Conservation (phyloP, 2,329 filamentous ascomycete species). For the Akanthomyces dipterigenus region DNA sequence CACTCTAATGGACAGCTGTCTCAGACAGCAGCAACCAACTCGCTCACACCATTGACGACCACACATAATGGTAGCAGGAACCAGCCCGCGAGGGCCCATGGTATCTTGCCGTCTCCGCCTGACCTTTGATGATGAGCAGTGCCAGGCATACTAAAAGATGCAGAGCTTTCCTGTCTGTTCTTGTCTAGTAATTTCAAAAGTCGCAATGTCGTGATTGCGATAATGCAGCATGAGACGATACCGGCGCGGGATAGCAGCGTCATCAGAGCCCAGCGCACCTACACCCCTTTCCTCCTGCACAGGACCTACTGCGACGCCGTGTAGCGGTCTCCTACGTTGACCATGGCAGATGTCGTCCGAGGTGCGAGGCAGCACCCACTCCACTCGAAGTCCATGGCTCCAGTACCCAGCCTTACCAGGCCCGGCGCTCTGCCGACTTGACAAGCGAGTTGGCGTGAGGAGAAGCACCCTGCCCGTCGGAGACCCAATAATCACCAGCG, state of each 20-base stretch:
- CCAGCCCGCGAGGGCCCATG: background rate
- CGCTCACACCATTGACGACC: background rate
- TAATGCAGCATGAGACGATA: constrained; percentile 69
- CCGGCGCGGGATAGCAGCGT: constrained; percentile 31
- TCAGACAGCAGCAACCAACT: background rate
- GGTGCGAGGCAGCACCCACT: constrained; percentile 42
- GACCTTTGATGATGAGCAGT: background rate
- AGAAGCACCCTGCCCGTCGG: constrained; percentile 60
- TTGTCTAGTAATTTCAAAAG: constrained; percentile 56
- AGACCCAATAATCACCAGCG: constrained; percentile 60
- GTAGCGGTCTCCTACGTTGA: constrained; percentile 44
- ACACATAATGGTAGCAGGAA: background rate
- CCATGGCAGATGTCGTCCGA: constrained; percentile 38
- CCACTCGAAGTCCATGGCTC: constrained; percentile 44
- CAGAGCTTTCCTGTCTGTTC: constrained; percentile 29
- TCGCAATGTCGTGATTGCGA: constrained; percentile 60
- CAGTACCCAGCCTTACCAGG: constrained; percentile 17
- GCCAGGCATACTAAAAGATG: constrained; percentile 23
- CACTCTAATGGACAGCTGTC: background rate
- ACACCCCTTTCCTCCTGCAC: constrained; percentile 40
- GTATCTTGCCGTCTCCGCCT: background rate
- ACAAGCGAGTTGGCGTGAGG: constrained; percentile 43
- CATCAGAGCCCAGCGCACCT: constrained; percentile 17
- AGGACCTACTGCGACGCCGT: constrained; percentile 63
- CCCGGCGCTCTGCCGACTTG: constrained; percentile 17